phyloP scores from a whole-genome alignment of 805 yeast species.

The Starmerella potacharoeniae region DNA sequence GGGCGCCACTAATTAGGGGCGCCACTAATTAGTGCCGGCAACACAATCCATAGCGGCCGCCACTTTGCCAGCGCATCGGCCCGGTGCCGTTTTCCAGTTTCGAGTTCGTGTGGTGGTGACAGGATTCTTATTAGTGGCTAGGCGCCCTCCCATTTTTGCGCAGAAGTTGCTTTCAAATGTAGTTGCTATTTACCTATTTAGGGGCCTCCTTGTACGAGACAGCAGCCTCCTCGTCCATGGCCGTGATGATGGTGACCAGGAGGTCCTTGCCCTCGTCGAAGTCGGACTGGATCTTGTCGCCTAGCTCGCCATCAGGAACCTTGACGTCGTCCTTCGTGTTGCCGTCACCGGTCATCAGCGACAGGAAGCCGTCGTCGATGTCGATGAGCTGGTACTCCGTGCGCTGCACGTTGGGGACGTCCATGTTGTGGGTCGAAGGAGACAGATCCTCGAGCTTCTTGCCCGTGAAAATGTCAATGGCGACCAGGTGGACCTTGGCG shows the following conservation, averaged over 20 bases:
- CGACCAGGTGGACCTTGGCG: slow-evolving; percentile 99
- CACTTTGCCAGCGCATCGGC: too few relatives aligned
- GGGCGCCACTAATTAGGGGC: too few relatives aligned
- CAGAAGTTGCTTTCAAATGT: background rate
- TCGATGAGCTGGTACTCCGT: slow-evolving; percentile 91
- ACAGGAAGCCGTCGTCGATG: slow-evolving; percentile 96
- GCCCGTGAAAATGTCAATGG: slow-evolving; percentile 96
- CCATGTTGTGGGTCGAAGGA: slow-evolving; percentile 99
- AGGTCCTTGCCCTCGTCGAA: slow-evolving; percentile 98
- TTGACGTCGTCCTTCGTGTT: slow-evolving; percentile 98
- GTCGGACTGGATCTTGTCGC: slow-evolving; percentile 82
- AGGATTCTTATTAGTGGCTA: background rate
- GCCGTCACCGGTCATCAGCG: slow-evolving; percentile 94
- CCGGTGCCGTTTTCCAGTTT: background rate
- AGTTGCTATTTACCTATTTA: slow-evolving; percentile 3
- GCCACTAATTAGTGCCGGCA: too few relatives aligned
- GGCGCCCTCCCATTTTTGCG: background rate
- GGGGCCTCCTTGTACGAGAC: slow-evolving; percentile 98
- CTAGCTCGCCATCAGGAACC: slow-evolving; percentile 96
- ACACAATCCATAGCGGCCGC: too few relatives aligned
- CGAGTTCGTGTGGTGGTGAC: background rate
- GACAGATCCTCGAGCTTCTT: slow-evolving; percentile 99
- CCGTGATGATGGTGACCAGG: slow-evolving; percentile 88
- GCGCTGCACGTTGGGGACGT: slow-evolving; percentile 95
- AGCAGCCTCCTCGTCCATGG: slow-evolving; percentile 99